Evolutionary conservation across 2,329 filamentous ascomycete genomes (phyloP), one percentile per base, ranked within the genome.

Genomic region (Fusarium hainanense): DNA sequence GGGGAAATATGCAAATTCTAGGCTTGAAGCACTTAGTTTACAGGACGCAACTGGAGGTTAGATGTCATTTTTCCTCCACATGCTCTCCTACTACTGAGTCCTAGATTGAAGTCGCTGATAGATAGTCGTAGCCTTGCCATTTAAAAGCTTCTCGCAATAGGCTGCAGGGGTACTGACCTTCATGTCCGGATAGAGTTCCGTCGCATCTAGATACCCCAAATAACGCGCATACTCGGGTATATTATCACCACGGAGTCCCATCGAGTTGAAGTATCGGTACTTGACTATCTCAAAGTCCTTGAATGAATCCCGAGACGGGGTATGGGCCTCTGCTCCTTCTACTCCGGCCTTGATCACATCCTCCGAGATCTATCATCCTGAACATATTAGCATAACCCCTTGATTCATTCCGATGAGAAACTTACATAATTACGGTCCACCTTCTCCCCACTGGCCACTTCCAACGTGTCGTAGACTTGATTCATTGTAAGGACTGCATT

Each of bases 401-500:
- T 41, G 11, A 20, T n/a, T 41, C 6, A 3, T 20, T 13, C 6
- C 9, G n/a, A 20, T 3, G 13, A 14, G 6, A 20, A 12, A 20
- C n/a, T 30, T 52, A 63, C 48, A 25, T 68, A 52, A 12, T 49
- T 46, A 7, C 59, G 51, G 18, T 78, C 69, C 8, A 85, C 58
- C 58, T 79, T 83, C 73, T 34, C 32, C 0, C 84, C 85, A 46
- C 77, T 82, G 21, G 84, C 61, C 30, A 80, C 75, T 70, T 88
- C 86, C 27, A 87, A 63, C 0, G 83, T 51, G 4, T 78, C 76
- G 44, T 81, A 82, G 6, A 87, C 80, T 55, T 87, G 67, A 49
- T 84, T 85, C 71, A 82, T 79, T 1, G 80, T 81, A 37, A 78
- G 69, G 1, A 84, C 72, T 27, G 85, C 82, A 62, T 79, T 81